Evolutionary conservation across 2,329 filamentous ascomycete species (phyloP).

Genomic region (Spiromastix sp.): DNA sequence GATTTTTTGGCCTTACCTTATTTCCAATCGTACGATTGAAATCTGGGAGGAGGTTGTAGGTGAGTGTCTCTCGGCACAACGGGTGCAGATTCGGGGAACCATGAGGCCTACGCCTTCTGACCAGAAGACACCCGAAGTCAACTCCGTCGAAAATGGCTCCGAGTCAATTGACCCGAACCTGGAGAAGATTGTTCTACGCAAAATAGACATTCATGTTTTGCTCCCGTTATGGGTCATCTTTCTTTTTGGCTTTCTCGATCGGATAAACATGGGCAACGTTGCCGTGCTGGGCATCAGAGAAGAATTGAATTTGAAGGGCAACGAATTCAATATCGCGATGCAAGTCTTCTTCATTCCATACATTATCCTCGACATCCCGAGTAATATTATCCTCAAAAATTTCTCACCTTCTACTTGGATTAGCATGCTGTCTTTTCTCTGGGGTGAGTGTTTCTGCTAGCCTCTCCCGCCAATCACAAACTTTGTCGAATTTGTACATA

Average conservation of each 20-base stretch:
- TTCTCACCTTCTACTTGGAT: slow-evolving; percentile 17
- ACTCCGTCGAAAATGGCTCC: background rate
- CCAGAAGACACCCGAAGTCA: background rate
- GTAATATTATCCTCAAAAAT: slow-evolving; percentile 18
- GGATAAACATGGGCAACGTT: slow-evolving; percentile 17
- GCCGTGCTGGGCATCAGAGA: slow-evolving; percentile 13
- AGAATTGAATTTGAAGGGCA: slow-evolving; percentile 14
- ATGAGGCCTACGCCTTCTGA: no score
- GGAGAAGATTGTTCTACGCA: slow-evolving; percentile 10
- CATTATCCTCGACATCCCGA: slow-evolving; percentile 19
- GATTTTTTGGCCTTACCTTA: no score
- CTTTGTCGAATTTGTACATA: background rate
- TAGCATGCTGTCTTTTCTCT: slow-evolving; percentile 13
- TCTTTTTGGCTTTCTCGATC: slow-evolving; percentile 15
- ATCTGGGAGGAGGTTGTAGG: no score
- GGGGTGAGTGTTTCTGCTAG: slow-evolving; percentile 10
- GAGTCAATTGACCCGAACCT: background rate
- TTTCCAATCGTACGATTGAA: no score
- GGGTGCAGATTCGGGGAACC: no score
- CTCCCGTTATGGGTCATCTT: slow-evolving; percentile 14
- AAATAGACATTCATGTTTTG: slow-evolving; percentile 17
- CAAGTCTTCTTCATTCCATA: slow-evolving; percentile 23
- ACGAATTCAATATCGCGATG: slow-evolving; percentile 28
- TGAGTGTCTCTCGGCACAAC: no score
- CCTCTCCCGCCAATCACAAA: background rate